Evolutionary conservation across 1,284 basidiomycete species (phyloP), one percentile per base, ranked within the genome.

Genomic region (Sphagnurus paluster): DNA sequence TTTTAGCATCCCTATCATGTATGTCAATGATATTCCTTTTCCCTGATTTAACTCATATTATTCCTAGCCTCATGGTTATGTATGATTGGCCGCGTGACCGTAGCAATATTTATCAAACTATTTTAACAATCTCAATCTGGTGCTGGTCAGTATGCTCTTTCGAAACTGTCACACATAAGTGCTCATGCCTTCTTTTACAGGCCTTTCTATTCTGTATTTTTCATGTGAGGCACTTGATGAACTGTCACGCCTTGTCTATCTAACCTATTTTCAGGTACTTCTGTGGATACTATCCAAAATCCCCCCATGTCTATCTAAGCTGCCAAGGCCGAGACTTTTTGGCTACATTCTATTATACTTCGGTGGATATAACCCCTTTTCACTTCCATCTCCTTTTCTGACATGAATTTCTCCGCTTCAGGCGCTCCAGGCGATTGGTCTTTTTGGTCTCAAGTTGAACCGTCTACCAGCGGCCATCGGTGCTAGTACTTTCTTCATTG

Each of bases 381-480:
- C n/a, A n/a, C n/a, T 40, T 13, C 42, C 17, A 13, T 40, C 30
- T 23, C 28, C 5, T 46, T 35, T 39, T 46, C 41, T 49, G 39
- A 16, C 7, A n/a, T 42, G 21, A 39, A 16, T 33, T 41, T 45
- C 29, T 40, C 23, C 30, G 38, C 73, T 74, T 9, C 71, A 82
- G 53, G 88, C 82, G 9, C 64, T 89, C 17, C 89, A 89, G 57
- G 84, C 82, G 0, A 80, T 93, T 32, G 88, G 81, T 1, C 65
- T 93, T 7, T 89, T 93, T 58, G 89, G 87, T 2, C 63, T 93
- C 43, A 80, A 83, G 54, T 68, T 86, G 56, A 79, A 84, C 48
- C 75, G 91, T 16, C 65, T 87, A 30, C 76, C 80, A n/a, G 84
- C 85, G 1, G 67, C 82, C 35, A 43, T 82, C 24, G 84, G 82